Evolutionary conservation across 805 yeast species (phyloP).

Genomic region (Starmerella tilneyi): DNA sequence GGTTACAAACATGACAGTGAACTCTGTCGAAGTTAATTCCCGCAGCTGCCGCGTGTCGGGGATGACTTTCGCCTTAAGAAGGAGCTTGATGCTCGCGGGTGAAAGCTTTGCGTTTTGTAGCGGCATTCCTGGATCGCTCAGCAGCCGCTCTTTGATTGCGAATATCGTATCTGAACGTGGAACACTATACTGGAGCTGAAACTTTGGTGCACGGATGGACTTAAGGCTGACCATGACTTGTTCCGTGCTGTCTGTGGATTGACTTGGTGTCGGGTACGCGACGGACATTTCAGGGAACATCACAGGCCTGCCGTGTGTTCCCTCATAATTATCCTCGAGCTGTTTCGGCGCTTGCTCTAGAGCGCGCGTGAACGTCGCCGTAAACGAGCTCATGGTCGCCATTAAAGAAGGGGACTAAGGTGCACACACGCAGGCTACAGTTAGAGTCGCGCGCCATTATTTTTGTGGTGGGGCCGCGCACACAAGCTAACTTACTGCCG

Average conservation of each 20-base stretch:
- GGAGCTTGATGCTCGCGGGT: conserved; percentile 17
- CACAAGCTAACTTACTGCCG: too few relatives aligned
- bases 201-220: conserved; percentile 66
- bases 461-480: too few relatives aligned
- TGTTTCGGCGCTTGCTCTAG: conserved; percentile 13
- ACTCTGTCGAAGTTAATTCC: conserved; percentile 19
- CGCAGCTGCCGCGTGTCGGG: conserved; percentile 21
- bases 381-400: conserved; percentile 9
- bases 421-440: too few relatives aligned
- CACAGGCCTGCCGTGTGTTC: conserved; percentile 8
- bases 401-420: neutral
- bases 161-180: conserved; percentile 24
- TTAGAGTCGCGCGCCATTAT: too few relatives aligned
- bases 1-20: conserved; percentile 23
- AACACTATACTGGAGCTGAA: conserved; percentile 32
- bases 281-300: conserved; percentile 10
- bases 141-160: conserved; percentile 28
- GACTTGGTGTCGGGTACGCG: conserved; percentile 14
- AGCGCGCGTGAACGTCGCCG: conserved; percentile 10
- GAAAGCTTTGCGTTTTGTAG: conserved; percentile 12
- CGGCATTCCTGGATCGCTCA: conserved; percentile 27
- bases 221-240: conserved; percentile 37
- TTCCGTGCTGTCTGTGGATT: neutral
- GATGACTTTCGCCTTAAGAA: conserved; percentile 23
- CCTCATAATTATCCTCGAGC: conserved; percentile 17